Percentiles rank a stretch among this genome's conserved stretches.
Conservation (phyloP, 495 filamentous ascomycete genomes). For the Penicillium diatomitis region DNA sequence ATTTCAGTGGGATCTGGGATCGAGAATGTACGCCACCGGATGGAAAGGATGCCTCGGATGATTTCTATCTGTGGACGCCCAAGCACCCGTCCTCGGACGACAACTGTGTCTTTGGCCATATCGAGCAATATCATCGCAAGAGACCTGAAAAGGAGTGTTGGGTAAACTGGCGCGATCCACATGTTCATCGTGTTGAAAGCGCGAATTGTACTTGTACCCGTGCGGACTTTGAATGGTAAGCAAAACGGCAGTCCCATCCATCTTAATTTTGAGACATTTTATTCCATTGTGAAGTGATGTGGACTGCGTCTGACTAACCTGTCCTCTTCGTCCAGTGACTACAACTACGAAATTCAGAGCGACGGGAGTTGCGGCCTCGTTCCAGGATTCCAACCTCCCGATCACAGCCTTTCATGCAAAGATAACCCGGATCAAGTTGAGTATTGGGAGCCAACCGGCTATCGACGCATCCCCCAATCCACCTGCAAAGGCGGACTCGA, state of each 20-base stretch:
- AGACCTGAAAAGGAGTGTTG: conserved; percentile 62
- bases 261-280: too few relatives aligned
- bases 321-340: conserved; percentile 53
- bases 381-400: conserved; percentile 53
- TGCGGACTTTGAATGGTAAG: conserved; percentile 88
- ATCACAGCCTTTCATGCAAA: conserved; percentile 56
- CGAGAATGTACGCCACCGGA: conserved; percentile 61
- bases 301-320: too few relatives aligned
- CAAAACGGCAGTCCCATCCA: not conserved
- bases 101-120: conserved; percentile 87
- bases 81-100: conserved; percentile 63
- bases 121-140: conserved; percentile 85
- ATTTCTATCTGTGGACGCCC: conserved; percentile 80
- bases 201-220: conserved; percentile 74
- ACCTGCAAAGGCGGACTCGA: conserved; percentile 70
- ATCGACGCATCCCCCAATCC: conserved; percentile 80
- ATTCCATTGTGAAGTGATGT: too few relatives aligned
- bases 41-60: conserved; percentile 50
- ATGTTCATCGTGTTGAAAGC: conserved; percentile 44
- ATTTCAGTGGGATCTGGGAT: conserved; percentile 73
- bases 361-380: conserved; percentile 73
- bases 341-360: conserved; percentile 73
- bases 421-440: conserved; percentile 56
- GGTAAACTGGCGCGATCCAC: conserved; percentile 66
- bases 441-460: conserved; percentile 77